These are phyloP conservation scores for Trametes hirsuta DNA, from an alignment of 1,284 basidiomycete species.

Conservation along the genomic window DNA sequence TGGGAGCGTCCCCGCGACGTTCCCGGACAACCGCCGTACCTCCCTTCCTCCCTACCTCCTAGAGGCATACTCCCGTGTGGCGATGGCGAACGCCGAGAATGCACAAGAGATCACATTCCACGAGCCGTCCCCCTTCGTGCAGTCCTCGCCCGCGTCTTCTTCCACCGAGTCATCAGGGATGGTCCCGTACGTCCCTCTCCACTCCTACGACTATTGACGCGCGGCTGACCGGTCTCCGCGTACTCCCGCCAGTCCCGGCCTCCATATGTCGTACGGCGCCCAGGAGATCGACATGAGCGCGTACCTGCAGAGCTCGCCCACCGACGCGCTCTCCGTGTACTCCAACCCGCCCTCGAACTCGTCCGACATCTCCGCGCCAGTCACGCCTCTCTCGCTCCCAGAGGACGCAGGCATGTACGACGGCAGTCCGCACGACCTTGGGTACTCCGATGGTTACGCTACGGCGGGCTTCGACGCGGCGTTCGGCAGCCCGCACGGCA, in stretches of 20 bases:
- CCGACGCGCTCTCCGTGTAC: constrained; percentile 18
- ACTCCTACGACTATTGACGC: neutral
- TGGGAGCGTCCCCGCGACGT: neutral
- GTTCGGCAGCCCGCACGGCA: neutral
- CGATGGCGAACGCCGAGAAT: constrained; percentile 1
- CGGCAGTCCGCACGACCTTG: constrained; percentile 6
- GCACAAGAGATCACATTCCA: constrained; percentile 7
- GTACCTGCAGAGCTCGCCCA: constrained; percentile 12
- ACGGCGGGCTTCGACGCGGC: neutral
- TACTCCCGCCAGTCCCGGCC: neutral
- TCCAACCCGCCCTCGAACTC: constrained; percentile 27
- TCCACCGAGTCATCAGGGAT: constrained; percentile 14
- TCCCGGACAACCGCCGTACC: constrained; percentile 12
- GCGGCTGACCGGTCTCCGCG: neutral
- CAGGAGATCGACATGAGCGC: neutral
- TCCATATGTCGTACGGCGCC: neutral
- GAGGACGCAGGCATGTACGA: constrained; percentile 3
- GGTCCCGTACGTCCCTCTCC: constrained; percentile 11
- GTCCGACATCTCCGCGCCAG: constrained; percentile 21
- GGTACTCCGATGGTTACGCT: constrained; percentile 10
- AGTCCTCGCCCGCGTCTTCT: neutral
- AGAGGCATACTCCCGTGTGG: constrained; percentile 22
- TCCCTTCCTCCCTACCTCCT: constrained; percentile 32
- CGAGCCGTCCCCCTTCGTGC: constrained; percentile 6
- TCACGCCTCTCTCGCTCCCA: constrained; percentile 25